Conservation (phyloP, 495 filamentous ascomycete genomes). For the Penicillium coffeae region DNA sequence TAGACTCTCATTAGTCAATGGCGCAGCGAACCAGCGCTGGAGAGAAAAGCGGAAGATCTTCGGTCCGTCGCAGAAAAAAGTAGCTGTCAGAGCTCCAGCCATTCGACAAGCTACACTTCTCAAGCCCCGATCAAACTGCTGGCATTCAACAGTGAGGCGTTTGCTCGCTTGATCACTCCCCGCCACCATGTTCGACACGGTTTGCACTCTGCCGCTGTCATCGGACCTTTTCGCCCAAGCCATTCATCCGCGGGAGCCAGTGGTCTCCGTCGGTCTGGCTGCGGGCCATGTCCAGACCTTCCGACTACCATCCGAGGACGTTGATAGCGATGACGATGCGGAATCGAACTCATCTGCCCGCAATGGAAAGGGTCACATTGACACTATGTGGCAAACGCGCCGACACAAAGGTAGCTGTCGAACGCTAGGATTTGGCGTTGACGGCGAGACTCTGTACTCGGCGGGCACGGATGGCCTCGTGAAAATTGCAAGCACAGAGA, state of each 20-base stretch:
- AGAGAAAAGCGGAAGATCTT: constrained; percentile 12
- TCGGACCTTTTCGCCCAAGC: constrained; percentile 88
- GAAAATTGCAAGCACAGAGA: constrained; percentile 77
- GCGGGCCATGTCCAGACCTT: constrained; percentile 85
- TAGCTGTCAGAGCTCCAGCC: constrained; percentile 6
- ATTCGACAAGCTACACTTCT: neutral
- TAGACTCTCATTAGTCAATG: neutral
- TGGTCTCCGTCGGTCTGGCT: constrained; percentile 80
- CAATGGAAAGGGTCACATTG: constrained; percentile 69
- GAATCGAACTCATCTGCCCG: constrained; percentile 37
- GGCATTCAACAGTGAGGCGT: neutral
- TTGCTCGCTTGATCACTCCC: neutral
- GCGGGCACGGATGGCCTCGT: constrained; percentile 86
- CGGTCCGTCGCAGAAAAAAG: constrained; percentile 7
- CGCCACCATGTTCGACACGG: constrained; percentile 69
- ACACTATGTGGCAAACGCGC: constrained; percentile 80
- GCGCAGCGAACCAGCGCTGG: neutral
- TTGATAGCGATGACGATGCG: constrained; percentile 45
- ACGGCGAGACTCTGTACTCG: constrained; percentile 76
- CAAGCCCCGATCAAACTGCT: neutral
- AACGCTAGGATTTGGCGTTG: constrained; percentile 67
- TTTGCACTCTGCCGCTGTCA: constrained; percentile 82
- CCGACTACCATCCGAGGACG: constrained; percentile 60
- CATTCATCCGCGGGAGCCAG: constrained; percentile 74
- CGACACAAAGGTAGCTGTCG: constrained; percentile 93